Evolutionary conservation across 257 asterid species (phyloP).

Genomic region (Solanum peruvianum): DNA sequence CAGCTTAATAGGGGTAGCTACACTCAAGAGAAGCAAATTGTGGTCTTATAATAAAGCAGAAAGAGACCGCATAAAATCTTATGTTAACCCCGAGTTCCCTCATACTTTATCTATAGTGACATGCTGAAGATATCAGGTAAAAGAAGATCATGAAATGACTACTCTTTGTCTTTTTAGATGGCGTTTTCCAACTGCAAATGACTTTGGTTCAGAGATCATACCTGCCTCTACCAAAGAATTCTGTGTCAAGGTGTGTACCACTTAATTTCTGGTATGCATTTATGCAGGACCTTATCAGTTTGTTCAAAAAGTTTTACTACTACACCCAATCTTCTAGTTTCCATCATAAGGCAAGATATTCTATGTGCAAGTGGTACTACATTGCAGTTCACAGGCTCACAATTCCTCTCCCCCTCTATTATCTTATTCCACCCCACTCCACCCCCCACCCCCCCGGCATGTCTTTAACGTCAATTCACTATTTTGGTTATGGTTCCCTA

Average conservation of each 20-base stretch:
- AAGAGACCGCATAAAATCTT: neutral
- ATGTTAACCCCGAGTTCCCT: neutral
- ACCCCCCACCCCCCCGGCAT: neutral
- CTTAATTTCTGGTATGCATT: neutral
- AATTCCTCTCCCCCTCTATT: neutral
- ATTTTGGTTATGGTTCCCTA: neutral
- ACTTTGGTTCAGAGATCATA: conserved; percentile 92
- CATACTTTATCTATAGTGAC: neutral
- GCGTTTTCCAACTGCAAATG: conserved; percentile 97
- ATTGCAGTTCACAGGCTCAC: neutral
- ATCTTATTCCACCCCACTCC: neutral
- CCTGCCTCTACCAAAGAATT: conserved; percentile 90
- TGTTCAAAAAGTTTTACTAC: neutral
- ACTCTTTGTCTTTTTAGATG: conserved; percentile 36
- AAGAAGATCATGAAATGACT: neutral
- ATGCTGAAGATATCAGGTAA: neutral
- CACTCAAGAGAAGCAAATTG: neutral
- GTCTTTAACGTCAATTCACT: neutral
- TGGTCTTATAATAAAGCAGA: neutral
- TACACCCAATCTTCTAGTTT: neutral
- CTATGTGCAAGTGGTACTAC: neutral
- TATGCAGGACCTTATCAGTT: neutral
- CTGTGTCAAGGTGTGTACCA: conserved; percentile 36
- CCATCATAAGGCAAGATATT: neutral
- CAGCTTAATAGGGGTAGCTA: neutral